Conservation (phyloP, 192 early-diverging fungal genomes). For the Coemansia sp. region DNA sequence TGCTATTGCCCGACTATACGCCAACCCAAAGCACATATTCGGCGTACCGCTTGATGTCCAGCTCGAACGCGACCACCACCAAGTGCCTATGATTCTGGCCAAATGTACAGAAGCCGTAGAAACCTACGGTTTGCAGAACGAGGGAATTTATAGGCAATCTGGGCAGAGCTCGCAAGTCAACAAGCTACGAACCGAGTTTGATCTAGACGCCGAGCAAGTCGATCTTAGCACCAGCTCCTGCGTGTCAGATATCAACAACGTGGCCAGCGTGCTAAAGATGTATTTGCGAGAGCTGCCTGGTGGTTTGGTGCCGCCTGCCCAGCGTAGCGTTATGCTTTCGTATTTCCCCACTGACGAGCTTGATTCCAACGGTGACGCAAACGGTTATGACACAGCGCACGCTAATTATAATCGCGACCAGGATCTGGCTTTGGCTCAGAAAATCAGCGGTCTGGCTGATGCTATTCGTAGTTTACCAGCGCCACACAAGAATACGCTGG, state of each 20-base stretch:
- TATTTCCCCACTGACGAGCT: conserved; percentile 23
- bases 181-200: conserved; percentile 69
- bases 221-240: conserved; percentile 64
- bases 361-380: conserved; percentile 8
- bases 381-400: not conserved
- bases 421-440: conserved; percentile 27
- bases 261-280: conserved; percentile 85
- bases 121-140: conserved; percentile 66
- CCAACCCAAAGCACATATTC: conserved; percentile 77
- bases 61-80: conserved; percentile 68
- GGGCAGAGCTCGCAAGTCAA: conserved; percentile 77
- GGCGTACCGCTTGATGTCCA: conserved; percentile 73
- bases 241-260: conserved; percentile 75
- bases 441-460: conserved; percentile 29
- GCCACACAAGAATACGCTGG: conserved; percentile 81
- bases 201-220: conserved; percentile 69
- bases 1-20: conserved; percentile 58
- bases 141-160: conserved; percentile 89
- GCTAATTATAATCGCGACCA: conserved; percentile 21
- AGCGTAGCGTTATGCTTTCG: conserved; percentile 33
- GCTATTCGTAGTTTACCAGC: conserved; percentile 68
- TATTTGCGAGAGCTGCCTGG: conserved; percentile 96
- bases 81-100: conserved; percentile 74
- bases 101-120: conserved; percentile 86
- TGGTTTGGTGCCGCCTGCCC: conserved; percentile 68